These are phyloP conservation scores for Marasmius tenuissimus DNA, from an alignment of 1,284 basidiomycete genomes.

Conservation along the genomic window DNA sequence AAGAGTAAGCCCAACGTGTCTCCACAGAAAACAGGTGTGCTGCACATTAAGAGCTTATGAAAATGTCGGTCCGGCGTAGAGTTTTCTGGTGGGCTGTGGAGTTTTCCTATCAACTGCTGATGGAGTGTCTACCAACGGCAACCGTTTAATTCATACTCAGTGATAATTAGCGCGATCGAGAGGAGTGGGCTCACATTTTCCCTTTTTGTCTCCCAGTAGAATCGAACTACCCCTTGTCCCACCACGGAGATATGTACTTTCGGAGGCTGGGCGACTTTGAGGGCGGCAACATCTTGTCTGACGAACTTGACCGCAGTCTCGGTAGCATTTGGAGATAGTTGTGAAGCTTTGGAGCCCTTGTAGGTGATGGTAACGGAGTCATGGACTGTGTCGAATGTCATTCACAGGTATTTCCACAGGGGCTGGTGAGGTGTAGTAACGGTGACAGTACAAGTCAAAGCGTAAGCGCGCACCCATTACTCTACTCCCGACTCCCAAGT, in stretches of 20 bases:
- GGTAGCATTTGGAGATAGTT: background rate
- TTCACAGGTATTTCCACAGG: too few relatives aligned
- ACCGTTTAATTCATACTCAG: too few relatives aligned
- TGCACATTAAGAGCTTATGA: background rate
- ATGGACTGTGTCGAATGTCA: background rate
- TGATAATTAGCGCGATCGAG: too few relatives aligned
- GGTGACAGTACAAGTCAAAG: too few relatives aligned
- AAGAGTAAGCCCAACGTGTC: background rate
- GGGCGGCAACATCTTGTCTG: background rate
- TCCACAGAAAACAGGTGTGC: background rate
- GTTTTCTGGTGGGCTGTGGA: background rate
- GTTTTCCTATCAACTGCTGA: background rate
- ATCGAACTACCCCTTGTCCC: background rate
- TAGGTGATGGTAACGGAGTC: background rate
- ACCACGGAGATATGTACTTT: background rate
- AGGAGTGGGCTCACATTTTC: background rate
- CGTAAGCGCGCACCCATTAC: too few relatives aligned
- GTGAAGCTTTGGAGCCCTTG: background rate
- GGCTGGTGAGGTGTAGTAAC: too few relatives aligned
- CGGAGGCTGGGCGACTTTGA: background rate
- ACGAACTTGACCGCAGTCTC: background rate
- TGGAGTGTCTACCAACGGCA: background rate
- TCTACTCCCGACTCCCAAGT: too few relatives aligned
- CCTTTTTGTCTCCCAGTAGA: background rate
- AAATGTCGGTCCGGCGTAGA: background rate